Conservation (phyloP, 1,139 yeast genomes). For the Blastobotrys malaysiensis region DNA sequence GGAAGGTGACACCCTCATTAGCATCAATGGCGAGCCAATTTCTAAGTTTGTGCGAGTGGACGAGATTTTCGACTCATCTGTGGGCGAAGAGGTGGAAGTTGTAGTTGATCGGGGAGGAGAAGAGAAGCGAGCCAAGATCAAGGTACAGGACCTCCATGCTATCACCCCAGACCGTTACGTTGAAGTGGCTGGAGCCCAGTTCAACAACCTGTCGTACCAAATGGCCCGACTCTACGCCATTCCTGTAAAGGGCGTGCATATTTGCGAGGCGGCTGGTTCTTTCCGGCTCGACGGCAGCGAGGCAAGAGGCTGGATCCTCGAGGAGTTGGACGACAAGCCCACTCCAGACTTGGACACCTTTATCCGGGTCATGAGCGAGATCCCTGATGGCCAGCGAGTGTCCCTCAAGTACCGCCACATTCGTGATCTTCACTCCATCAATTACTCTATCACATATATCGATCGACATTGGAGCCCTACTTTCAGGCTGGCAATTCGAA, state of each 20-base stretch:
- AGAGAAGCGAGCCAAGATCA: conserved; percentile 45
- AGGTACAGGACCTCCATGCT: conserved; percentile 68
- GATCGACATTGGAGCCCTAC: conserved; percentile 84
- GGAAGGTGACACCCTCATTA: conserved; percentile 82
- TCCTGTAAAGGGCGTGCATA: conserved; percentile 78
- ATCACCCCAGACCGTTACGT: conserved; percentile 80
- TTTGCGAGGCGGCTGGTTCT: conserved; percentile 74
- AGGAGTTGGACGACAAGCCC: conserved; percentile 68
- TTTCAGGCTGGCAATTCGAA: conserved; percentile 68
- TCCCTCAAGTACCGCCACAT: conserved; percentile 71
- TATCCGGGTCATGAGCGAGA: conserved; percentile 66
- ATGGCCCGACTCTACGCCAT: conserved; percentile 79
- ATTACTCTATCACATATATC: conserved; percentile 55
- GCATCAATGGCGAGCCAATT: conserved; percentile 62
- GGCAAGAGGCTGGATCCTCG: conserved; percentile 64
- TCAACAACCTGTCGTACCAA: conserved; percentile 81
- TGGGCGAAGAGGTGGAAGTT: conserved; percentile 55
- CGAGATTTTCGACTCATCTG: conserved; percentile 67
- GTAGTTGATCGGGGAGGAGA: conserved; percentile 73
- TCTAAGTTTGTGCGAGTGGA: conserved; percentile 78
- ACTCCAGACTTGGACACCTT: conserved; percentile 70
- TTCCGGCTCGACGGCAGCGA: conserved; percentile 51
- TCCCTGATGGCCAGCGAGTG: conserved; percentile 74
- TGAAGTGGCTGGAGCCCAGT: conserved; percentile 80
- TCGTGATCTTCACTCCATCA: conserved; percentile 68